Evolutionary conservation across 2,329 filamentous ascomycete species (phyloP).

Genomic region (Aureobasidium namibiae): DNA sequence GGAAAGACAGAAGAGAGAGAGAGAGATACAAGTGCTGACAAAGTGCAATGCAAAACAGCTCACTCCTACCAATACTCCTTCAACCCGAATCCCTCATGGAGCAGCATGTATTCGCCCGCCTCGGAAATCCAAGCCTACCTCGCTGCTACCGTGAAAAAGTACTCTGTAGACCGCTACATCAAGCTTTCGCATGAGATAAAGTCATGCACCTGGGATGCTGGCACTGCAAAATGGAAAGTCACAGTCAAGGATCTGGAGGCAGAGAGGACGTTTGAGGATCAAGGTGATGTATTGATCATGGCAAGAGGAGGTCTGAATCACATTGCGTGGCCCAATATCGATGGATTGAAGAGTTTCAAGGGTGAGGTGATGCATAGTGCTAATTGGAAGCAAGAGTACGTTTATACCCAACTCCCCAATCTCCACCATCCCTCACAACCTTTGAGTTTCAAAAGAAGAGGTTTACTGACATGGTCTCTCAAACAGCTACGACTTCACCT

Average conservation of each 20-base stretch:
- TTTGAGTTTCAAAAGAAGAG: too few species aligned
- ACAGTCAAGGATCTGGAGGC: slow-evolving; percentile 24
- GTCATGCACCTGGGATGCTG: slow-evolving; percentile 27
- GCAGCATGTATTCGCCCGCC: slow-evolving; percentile 32
- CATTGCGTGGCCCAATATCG: slow-evolving; percentile 45
- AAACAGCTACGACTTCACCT: slow-evolving; percentile 24
- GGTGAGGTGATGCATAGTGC: slow-evolving; percentile 49
- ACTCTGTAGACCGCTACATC: slow-evolving; percentile 30
- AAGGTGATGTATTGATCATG: slow-evolving; percentile 42
- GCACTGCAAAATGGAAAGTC: slow-evolving; percentile 29
- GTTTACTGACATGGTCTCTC: slow-evolving; percentile 4
- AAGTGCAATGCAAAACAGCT: slow-evolving; percentile 14
- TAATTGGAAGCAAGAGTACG: slow-evolving; percentile 41
- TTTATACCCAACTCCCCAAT: too few species aligned
- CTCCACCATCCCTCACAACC: too few species aligned
- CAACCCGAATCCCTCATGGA: slow-evolving; percentile 35
- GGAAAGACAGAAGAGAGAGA: too few species aligned
- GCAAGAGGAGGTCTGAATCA: slow-evolving; percentile 44
- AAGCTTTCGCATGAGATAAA: slow-evolving; percentile 29
- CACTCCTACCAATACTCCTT: slow-evolving; percentile 38
- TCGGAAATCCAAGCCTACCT: slow-evolving; percentile 32
- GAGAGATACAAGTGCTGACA: not conserved
- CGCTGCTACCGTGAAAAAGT: slow-evolving; percentile 27
- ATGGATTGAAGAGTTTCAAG: slow-evolving; percentile 43
- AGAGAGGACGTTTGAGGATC: slow-evolving; percentile 30